Conservation (phyloP, 2,329 filamentous ascomycete species). For the Didymella lethalis region DNA sequence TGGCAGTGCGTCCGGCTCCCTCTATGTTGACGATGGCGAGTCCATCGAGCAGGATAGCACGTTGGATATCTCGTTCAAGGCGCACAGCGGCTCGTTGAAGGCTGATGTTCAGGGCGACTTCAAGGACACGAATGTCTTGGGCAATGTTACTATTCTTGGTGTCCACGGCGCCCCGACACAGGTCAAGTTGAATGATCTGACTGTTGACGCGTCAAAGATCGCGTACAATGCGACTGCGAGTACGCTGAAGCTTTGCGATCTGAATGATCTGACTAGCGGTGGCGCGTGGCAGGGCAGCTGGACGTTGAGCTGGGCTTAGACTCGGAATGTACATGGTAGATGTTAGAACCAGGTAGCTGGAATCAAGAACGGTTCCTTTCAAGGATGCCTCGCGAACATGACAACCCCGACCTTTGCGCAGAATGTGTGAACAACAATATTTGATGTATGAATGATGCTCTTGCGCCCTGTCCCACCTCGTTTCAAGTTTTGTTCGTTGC, state of each 20-base stretch:
- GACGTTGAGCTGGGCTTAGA: slow-evolving; percentile 62
- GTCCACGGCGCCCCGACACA: slow-evolving; percentile 53
- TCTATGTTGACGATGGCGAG: slow-evolving; percentile 81
- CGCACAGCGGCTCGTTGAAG: slow-evolving; percentile 55
- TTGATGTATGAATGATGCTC: slow-evolving; percentile 15
- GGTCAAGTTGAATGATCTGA: slow-evolving; percentile 58
- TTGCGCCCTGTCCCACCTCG: slow-evolving; percentile 18
- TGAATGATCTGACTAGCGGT: slow-evolving; percentile 58
- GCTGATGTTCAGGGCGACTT: slow-evolving; percentile 62
- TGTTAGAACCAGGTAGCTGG: neutral
- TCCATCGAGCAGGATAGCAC: slow-evolving; percentile 65
- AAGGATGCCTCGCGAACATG: neutral
- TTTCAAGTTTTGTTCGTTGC: slow-evolving; percentile 28
- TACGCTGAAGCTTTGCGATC: slow-evolving; percentile 60
- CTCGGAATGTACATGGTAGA: neutral
- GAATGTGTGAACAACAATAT: slow-evolving; percentile 6
- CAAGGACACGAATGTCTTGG: slow-evolving; percentile 65
- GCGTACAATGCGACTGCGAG: slow-evolving; percentile 58
- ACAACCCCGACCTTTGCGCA: no score
- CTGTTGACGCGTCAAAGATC: slow-evolving; percentile 56
- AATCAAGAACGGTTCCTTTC: neutral
- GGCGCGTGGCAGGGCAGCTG: slow-evolving; percentile 68
- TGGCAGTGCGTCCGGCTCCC: slow-evolving; percentile 65
- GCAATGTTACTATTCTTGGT: slow-evolving; percentile 70
- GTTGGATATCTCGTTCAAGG: slow-evolving; percentile 62